Evolutionary conservation across 139 green algal species (phyloP).

Genomic region (Chlamydomonas sp.): DNA sequence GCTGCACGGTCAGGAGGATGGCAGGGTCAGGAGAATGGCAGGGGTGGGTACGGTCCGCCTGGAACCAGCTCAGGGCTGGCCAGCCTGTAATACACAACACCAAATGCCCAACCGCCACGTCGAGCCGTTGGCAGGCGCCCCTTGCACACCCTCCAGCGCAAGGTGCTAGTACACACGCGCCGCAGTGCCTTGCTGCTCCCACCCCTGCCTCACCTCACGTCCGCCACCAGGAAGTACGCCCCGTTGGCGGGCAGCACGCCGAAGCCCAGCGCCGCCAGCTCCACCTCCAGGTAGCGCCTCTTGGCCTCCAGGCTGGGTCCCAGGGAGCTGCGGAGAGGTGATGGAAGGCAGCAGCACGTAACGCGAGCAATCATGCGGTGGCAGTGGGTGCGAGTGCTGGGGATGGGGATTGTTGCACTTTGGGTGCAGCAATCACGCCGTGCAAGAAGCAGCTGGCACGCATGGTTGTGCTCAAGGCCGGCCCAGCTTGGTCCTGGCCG

Average conservation of each 20-base stretch:
- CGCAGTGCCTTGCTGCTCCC: background rate
- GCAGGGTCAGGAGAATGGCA: background rate
- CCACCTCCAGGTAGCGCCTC: slow-evolving; percentile 21
- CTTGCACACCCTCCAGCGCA: too few species aligned
- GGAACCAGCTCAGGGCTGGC: background rate
- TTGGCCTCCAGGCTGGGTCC: slow-evolving; percentile 28
- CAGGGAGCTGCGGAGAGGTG: slow-evolving; percentile 16
- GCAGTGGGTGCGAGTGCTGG: background rate
- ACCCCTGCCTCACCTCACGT: slow-evolving; percentile 58
- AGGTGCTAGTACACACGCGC: too few species aligned
- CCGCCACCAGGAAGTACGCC: slow-evolving; percentile 86
- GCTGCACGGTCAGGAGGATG: background rate
- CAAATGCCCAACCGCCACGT: background rate
- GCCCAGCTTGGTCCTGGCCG: too few species aligned
- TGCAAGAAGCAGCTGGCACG: too few species aligned
- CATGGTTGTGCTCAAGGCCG: too few species aligned
- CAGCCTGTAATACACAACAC: background rate
- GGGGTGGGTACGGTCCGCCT: background rate
- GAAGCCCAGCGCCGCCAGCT: slow-evolving; percentile 68
- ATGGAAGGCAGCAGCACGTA: background rate
- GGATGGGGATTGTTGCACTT: background rate
- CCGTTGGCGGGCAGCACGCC: slow-evolving; percentile 63
- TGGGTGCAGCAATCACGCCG: background rate
- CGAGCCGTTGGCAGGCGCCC: background rate
- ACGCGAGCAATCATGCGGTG: background rate